These are phyloP conservation scores for Krasilnikovozyma curviuscula DNA, from an alignment of 768 basidiomycete species.

Conservation along the genomic window DNA sequence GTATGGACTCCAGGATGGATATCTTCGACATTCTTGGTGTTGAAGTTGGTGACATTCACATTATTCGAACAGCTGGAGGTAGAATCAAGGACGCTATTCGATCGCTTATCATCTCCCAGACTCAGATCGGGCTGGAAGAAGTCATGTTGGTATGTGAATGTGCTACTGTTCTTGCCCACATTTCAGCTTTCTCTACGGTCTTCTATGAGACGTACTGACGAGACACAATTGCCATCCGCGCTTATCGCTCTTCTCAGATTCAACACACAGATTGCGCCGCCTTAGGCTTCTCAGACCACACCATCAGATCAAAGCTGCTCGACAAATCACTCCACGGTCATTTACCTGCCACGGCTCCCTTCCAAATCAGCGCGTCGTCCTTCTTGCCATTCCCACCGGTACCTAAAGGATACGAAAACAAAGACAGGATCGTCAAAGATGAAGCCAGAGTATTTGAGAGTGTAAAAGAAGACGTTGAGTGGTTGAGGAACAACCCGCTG, in stretches of 20 bases:
- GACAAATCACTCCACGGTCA: slow-evolving; percentile 5
- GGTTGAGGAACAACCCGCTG: slow-evolving; percentile 7
- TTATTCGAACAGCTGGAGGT: slow-evolving; percentile 11
- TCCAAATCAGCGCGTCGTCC: slow-evolving; percentile 7
- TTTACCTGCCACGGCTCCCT: slow-evolving; percentile 7
- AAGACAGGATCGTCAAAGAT: background rate
- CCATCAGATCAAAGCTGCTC: slow-evolving; percentile 7
- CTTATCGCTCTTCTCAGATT: no score
- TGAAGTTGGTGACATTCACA: slow-evolving; percentile 3
- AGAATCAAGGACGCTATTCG: slow-evolving; percentile 11
- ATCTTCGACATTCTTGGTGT: slow-evolving; percentile 9
- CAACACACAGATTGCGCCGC: slow-evolving; percentile 14
- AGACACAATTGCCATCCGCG: no score
- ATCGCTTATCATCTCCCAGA: slow-evolving; percentile 9
- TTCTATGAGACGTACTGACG: no score
- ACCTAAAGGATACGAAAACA: background rate
- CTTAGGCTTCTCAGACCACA: slow-evolving; percentile 9
- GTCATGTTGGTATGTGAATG: slow-evolving; percentile 9
- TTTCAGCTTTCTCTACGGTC: no score
- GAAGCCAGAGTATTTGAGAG: slow-evolving; percentile 5
- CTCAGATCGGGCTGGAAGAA: slow-evolving; percentile 12
- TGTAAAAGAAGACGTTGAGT: slow-evolving; percentile 11
- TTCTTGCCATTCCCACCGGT: slow-evolving; percentile 11
- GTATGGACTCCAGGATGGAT: slow-evolving; percentile 11
- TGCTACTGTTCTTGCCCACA: background rate